Conservation (phyloP, 1,284 basidiomycete species). For the Pulchroboletus neoregius region DNA sequence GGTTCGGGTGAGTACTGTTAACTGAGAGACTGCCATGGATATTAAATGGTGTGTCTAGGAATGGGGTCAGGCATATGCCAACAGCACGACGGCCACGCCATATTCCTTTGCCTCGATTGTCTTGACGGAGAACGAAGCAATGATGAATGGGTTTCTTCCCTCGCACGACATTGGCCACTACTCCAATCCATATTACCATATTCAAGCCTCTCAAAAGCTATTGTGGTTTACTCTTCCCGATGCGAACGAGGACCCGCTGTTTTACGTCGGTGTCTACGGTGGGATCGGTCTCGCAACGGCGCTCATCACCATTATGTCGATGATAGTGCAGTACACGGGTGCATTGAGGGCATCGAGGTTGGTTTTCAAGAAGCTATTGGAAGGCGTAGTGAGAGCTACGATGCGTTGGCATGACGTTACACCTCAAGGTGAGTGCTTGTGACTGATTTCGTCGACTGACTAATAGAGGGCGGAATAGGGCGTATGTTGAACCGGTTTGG, state of each 20-base stretch:
- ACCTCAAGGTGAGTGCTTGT: conserved; percentile 37
- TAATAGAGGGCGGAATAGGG: conserved; percentile 27
- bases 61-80: conserved; percentile 46
- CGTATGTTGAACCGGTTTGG: conserved; percentile 53
- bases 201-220: conserved; percentile 6
- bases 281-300: conserved; percentile 41
- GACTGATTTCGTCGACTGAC: not conserved
- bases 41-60: conserved; percentile 25
- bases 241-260: conserved; percentile 45
- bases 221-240: conserved; percentile 37
- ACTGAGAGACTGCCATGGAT: not conserved
- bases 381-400: conserved; percentile 45
- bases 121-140: conserved; percentile 32
- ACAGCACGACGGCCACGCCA: conserved; percentile 8
- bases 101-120: conserved; percentile 24
- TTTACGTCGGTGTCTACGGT: conserved; percentile 49
- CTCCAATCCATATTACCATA: conserved; percentile 16
- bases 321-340: conserved; percentile 44
- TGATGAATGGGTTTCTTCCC: conserved; percentile 27
- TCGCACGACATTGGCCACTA: conserved; percentile 17
- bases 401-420: conserved; percentile 53
- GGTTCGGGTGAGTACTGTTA: conserved; percentile 36
- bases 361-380: conserved; percentile 43
- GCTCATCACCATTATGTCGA: conserved; percentile 35
- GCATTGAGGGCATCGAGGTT: conserved; percentile 45